Evolutionary conservation across 1,284 basidiomycete genomes (phyloP).

Genomic region (Puccinia triticina): DNA sequence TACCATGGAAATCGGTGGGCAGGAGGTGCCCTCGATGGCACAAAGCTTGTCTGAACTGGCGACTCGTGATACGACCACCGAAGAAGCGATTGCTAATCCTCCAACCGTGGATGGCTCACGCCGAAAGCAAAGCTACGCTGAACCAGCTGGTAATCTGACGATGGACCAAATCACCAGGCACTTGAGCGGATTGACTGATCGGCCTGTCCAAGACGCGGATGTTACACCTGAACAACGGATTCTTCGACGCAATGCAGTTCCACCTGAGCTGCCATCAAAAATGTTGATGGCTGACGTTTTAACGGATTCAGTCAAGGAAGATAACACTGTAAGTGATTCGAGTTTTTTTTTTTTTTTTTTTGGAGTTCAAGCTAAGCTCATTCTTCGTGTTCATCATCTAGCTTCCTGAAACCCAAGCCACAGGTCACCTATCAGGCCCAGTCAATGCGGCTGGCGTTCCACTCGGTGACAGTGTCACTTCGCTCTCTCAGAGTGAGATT

Average conservation of each 20-base stretch:
- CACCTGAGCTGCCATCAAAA: conserved; percentile 29
- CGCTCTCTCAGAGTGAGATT: conserved; percentile 12
- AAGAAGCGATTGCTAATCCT: conserved; percentile 47
- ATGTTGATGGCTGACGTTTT: conserved; percentile 40
- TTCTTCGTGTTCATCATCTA: not conserved
- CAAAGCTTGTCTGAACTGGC: conserved; percentile 50
- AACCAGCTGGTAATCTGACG: conserved; percentile 15
- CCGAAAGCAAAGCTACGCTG: not conserved
- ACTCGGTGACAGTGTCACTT: not conserved
- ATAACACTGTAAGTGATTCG: conserved; percentile 45
- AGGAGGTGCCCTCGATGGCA: conserved; percentile 39
- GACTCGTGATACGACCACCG: conserved; percentile 37
- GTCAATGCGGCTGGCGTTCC: conserved; percentile 37
- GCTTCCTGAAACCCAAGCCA: conserved; percentile 48
- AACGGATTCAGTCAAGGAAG: conserved; percentile 33
- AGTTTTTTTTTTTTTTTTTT: too few species aligned
- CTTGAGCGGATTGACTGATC: conserved; percentile 42
- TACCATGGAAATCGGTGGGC: conserved; percentile 18
- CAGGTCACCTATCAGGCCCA: conserved; percentile 35
- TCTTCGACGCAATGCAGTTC: conserved; percentile 19
- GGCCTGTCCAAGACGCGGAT: conserved; percentile 9
- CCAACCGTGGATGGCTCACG: conserved; percentile 15
- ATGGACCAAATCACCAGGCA: conserved; percentile 50
- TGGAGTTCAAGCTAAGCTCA: not conserved
- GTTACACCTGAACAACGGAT: conserved; percentile 17